Base-by-base conservation (phyloP, 2,329 filamentous ascomycete genomes). In the Pyrenophora seminiperda region DNA sequence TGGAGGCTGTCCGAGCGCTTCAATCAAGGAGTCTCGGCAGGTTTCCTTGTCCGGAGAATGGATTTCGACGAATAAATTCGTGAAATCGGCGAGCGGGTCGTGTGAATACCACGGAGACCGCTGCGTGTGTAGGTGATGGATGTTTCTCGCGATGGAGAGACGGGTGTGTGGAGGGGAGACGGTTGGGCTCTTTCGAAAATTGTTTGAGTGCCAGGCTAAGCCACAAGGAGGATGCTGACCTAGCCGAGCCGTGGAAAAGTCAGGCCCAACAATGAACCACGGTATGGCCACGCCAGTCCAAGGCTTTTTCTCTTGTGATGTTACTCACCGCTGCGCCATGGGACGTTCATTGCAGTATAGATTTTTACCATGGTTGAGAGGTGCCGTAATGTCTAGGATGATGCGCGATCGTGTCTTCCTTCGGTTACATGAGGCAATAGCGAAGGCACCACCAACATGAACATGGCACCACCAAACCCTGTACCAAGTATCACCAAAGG, bases 41-140 rank as follows among this genome's bases (percentile, higher is more conserved):
- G 68, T 60, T 62, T 65, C 59, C 59, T 51, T 37, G 44, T 48
- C 44, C 49, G 44, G 49, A 33, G 20, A 47, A 54, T 42, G 46
- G 61, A 71, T 71, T 71, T 73, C 71, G 61, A 72, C 67, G 69
- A 52, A 48, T 67, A 55, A 47, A 57, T 61, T 66, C 70, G 66
- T 67, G 71, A 73, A 73, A 68, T 68, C 59, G 42, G 65, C 68
- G 40, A 67, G 70, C 67, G 71, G 60, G 69, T 69, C 66, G 50
- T 54, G 62, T 64, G 58, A 62, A 47, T 34, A 47, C 41, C 48
- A 51, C 48, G 32, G 48, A 65, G 66, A 54, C 64, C 65, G 67
- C 66, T 70, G 67, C 64, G 59, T 54, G 58, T 50, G 60, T 60
- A 49, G 41, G 51, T 58, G 56, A 56, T 61, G 59, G 57, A 70